Conservation (phyloP, 2,329 filamentous ascomycete genomes). For the Parastagonospora nodorum region DNA sequence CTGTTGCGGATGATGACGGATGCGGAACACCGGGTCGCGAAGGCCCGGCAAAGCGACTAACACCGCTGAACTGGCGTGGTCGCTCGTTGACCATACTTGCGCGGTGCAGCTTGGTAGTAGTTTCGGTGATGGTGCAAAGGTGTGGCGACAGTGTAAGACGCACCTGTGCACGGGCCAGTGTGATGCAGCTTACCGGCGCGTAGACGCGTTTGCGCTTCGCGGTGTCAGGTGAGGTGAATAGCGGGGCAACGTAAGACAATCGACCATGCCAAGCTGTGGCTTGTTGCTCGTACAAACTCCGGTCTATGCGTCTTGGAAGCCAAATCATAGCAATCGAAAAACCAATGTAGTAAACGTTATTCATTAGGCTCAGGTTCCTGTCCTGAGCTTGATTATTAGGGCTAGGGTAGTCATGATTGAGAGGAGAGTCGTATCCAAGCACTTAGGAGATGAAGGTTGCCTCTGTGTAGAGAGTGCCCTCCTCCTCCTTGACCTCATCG, state of each 20-base stretch:
- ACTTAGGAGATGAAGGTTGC: constrained; percentile 89
- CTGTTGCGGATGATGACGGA: not conserved
- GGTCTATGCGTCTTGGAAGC: not conserved
- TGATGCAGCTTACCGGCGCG: constrained; percentile 3
- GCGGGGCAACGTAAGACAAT: constrained; percentile 4
- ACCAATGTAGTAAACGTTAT: constrained; percentile 11
- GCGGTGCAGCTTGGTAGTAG: not conserved
- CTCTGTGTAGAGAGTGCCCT: constrained; percentile 82
- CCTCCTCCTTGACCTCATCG: constrained; percentile 76
- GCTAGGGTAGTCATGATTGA: constrained; percentile 31
- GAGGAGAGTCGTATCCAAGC: constrained; percentile 21
- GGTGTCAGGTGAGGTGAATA: constrained; percentile 15
- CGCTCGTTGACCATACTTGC: constrained; percentile 14
- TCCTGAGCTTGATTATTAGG: constrained; percentile 39
- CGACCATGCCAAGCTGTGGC: not conserved
- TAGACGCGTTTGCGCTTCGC: constrained; percentile 14
- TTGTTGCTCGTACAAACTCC: not conserved
- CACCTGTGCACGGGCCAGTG: not conserved
- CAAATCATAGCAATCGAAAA: not conserved
- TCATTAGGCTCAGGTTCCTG: constrained; percentile 45
- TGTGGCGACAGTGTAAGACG: constrained; percentile 1
- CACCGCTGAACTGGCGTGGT: constrained; percentile 12
- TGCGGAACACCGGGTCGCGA: constrained; percentile 4
- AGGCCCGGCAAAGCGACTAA: constrained; percentile 10
- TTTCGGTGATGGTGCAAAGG: not conserved